phyloP scores from a whole-genome alignment of 768 basidiomycete genomes.

The Trichaptum fuscoviolaceum region DNA sequence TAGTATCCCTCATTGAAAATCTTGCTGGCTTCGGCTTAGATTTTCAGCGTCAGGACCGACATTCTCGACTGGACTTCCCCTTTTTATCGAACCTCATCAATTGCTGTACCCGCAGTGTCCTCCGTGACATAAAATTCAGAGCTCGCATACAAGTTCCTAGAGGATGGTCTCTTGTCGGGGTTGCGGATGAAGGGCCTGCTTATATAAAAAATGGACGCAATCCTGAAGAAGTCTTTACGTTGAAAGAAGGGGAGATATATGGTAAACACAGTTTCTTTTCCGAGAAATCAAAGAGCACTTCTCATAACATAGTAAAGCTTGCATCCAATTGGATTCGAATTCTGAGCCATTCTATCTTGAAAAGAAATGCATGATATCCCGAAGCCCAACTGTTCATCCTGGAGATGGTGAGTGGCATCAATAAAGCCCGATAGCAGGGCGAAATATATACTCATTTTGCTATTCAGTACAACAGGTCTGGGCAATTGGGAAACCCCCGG shows the following conservation, averaged over 20 bases:
- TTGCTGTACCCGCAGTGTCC: slow-evolving; percentile 55
- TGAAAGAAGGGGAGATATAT: slow-evolving; percentile 58
- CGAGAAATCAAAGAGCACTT: not conserved
- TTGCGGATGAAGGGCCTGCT: slow-evolving; percentile 77
- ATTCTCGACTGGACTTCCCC: slow-evolving; percentile 40
- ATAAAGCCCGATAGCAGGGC: not conserved
- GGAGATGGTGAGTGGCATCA: slow-evolving; percentile 52
- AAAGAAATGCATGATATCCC: slow-evolving; percentile 58
- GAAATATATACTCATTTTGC: slow-evolving; percentile 3
- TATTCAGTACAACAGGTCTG: slow-evolving; percentile 58
- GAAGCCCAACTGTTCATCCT: slow-evolving; percentile 72
- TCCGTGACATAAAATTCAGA: slow-evolving; percentile 69
- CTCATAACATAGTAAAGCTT: slow-evolving; percentile 34
- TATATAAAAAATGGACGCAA: slow-evolving; percentile 40
- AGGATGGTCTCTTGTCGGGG: slow-evolving; percentile 68
- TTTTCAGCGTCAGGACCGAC: slow-evolving; percentile 31
- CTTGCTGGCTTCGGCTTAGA: slow-evolving; percentile 46
- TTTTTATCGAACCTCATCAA: slow-evolving; percentile 57
- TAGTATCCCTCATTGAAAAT: slow-evolving; percentile 46
- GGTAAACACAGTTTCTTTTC: slow-evolving; percentile 36
- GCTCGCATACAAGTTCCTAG: slow-evolving; percentile 70
- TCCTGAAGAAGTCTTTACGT: slow-evolving; percentile 44
- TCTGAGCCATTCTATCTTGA: slow-evolving; percentile 48
- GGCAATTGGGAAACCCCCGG: slow-evolving; percentile 67
- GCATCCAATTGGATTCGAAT: slow-evolving; percentile 49